phyloP scores from a whole-genome alignment of 768 basidiomycete species.

The Boletus coccyginus region DNA sequence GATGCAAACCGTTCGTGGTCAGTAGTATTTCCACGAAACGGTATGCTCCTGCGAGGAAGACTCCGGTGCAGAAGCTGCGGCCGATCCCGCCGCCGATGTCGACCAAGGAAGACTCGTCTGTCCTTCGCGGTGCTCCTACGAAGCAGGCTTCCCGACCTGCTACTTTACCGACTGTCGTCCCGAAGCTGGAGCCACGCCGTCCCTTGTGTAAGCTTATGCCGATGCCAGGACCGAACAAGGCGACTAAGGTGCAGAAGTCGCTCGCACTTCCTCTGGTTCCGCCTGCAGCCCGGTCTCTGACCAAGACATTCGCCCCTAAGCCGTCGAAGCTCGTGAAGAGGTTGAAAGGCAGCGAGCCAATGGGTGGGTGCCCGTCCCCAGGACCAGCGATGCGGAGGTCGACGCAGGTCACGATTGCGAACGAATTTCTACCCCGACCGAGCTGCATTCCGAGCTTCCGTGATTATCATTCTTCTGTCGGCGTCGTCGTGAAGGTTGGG shows the following conservation, averaged over 20 bases:
- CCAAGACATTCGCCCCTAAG: neutral
- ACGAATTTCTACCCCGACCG: neutral
- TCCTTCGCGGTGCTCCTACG: neutral
- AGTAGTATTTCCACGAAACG: neutral
- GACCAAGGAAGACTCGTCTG: neutral
- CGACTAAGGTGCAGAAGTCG: neutral
- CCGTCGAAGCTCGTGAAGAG: neutral
- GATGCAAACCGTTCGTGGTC: constrained; percentile 12
- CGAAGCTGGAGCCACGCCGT: neutral
- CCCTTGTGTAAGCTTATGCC: neutral
- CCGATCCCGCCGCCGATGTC: neutral
- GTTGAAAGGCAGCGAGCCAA: neutral
- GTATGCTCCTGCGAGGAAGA: neutral
- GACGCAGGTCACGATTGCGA: neutral
- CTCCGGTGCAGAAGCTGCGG: neutral
- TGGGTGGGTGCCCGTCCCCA: too few relatives aligned
- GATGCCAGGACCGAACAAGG: neutral
- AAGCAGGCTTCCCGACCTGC: neutral
- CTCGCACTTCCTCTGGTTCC: neutral
- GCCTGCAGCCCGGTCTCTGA: too few relatives aligned
- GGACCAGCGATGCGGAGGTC: neutral
- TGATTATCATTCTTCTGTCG: neutral
- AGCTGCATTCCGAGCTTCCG: constrained; percentile 1
- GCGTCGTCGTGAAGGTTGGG: too few relatives aligned
- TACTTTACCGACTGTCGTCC: neutral